These are phyloP conservation scores for Calocybe cyanea DNA, from an alignment of 768 basidiomycete genomes.

Conservation along the genomic window DNA sequence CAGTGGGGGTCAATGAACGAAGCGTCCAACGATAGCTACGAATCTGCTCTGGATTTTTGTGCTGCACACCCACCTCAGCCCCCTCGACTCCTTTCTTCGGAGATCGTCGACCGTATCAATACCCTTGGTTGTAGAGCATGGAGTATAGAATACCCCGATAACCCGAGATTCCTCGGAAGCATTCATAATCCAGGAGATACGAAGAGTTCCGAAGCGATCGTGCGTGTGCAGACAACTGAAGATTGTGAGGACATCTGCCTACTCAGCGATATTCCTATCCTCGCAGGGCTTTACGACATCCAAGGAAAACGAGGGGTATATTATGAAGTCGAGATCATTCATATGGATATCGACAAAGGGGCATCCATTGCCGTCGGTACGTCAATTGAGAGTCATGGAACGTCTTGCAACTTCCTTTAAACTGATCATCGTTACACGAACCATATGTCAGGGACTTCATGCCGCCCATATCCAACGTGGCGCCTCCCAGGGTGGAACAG, in stretches of 20 bases:
- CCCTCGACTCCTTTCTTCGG: constrained; percentile 48
- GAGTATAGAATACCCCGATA: constrained; percentile 41
- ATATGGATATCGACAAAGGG: constrained; percentile 35
- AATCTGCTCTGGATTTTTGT: constrained; percentile 51
- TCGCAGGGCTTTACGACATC: constrained; percentile 57
- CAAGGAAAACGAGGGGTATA: constrained; percentile 56
- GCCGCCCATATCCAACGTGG: constrained; percentile 61
- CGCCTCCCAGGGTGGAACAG: constrained; percentile 73
- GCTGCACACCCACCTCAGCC: constrained; percentile 29
- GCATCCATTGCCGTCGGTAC: constrained; percentile 59
- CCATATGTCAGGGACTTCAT: constrained; percentile 48
- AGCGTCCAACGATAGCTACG: constrained; percentile 53
- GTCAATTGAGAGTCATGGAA: too few relatives aligned
- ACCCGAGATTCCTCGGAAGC: constrained; percentile 41
- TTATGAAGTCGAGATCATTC: constrained; percentile 54
- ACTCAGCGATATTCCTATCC: constrained; percentile 56
- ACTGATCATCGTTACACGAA: too few relatives aligned
- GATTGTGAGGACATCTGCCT: constrained; percentile 50
- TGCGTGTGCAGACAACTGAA: constrained; percentile 36
- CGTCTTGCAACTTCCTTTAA: too few relatives aligned
- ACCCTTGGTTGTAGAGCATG: constrained; percentile 47
- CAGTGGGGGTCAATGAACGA: constrained; percentile 45
- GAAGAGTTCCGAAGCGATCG: constrained; percentile 29
- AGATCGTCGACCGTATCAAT: constrained; percentile 48
- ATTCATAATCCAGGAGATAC: constrained; percentile 33